Base-by-base conservation (phyloP, 2,329 filamentous ascomycete genomes). In the Verticillium nubilum region DNA sequence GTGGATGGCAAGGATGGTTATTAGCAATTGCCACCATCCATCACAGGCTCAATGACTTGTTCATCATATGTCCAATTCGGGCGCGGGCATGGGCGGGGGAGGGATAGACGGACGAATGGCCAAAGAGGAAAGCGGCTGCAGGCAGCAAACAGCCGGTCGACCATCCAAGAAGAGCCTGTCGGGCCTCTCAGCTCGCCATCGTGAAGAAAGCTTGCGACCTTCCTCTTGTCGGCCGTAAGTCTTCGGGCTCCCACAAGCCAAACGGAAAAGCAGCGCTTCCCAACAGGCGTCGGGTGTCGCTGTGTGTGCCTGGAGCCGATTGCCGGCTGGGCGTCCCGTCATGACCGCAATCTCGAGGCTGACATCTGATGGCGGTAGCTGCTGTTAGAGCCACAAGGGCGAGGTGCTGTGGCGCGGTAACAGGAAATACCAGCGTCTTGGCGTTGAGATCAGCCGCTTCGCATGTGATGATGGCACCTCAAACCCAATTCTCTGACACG, bases 401-500 rank as follows among this genome's bases (percentile, higher is more conserved):
- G n/a, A 17, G 6, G 27, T 19, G 33, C 33, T 10, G 25, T 12
- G 23, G 12, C 3, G 4, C 35, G 42, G 52, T 60, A 60, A 58
- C 56, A 37, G 29, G 17, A n/a, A 47, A 19, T 35, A 33, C 57
- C 10, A 37, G 13, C 19, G 59, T 47, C 54, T 55, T 57, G 54
- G 59, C 59, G 58, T 25, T 52, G 54, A 54, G 55, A 50, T 56
- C 50, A 56, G 57, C 60, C 54, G 58, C 60, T 60, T 61, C 59
- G 62, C 62, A 63, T 63, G 62, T 63, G 62, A 63, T 60, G 57
- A 54, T 47, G 61, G 42, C 42, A 47, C 23, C 42, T 9, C 42
- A 47, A 47, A 47, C 42, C 42, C 42, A 59, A 56, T 58, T 50
- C 29, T 59, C 61, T 63, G 57, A 62, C 62, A 63, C 62, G 61